These are phyloP conservation scores for Phytopythium chamaehyphon DNA, from an alignment of 352 stramenopile species.

Conservation along the genomic window DNA sequence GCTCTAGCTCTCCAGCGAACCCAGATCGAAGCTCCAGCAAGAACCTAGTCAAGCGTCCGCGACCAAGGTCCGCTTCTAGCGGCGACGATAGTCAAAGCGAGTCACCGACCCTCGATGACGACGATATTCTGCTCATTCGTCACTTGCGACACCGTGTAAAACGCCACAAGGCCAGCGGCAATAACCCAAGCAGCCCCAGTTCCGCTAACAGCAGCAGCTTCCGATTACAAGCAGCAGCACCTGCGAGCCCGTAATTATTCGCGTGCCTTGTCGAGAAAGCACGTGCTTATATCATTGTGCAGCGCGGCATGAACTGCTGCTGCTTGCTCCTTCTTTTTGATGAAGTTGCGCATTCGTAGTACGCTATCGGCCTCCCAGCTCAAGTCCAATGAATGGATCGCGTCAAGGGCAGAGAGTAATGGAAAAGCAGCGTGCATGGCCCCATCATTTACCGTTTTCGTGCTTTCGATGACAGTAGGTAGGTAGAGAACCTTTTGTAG, in stretches of 20 bases:
- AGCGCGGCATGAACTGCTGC: not conserved
- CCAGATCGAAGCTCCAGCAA: constrained; percentile 9
- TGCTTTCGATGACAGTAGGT: too few species aligned
- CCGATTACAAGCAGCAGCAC: not conserved
- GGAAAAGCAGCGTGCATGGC: too few species aligned
- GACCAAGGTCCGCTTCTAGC: constrained; percentile 21
- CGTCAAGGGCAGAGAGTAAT: not conserved
- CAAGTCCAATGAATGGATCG: too few species aligned
- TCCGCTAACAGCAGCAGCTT: not conserved
- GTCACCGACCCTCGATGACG: constrained; percentile 34
- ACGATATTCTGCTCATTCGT: constrained; percentile 15
- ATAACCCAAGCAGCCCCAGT: not conserved
- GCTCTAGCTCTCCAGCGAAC: not conserved
- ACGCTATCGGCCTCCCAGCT: too few species aligned
- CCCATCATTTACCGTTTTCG: not conserved
- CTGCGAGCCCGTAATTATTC: constrained; percentile 10
- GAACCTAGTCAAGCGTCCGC: constrained; percentile 43
- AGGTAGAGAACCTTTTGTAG: not conserved
- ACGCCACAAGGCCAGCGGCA: constrained; percentile 32
- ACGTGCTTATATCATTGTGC: constrained; percentile 3
- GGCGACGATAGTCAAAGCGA: constrained; percentile 24
- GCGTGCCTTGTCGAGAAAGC: not conserved
- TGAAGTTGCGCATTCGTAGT: constrained; percentile 5
- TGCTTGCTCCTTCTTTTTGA: constrained; percentile 9
- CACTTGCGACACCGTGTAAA: constrained; percentile 35